Evolutionary conservation across 108 stramenopile species (phyloP).

Genomic region (Schizochytrium sp.): DNA sequence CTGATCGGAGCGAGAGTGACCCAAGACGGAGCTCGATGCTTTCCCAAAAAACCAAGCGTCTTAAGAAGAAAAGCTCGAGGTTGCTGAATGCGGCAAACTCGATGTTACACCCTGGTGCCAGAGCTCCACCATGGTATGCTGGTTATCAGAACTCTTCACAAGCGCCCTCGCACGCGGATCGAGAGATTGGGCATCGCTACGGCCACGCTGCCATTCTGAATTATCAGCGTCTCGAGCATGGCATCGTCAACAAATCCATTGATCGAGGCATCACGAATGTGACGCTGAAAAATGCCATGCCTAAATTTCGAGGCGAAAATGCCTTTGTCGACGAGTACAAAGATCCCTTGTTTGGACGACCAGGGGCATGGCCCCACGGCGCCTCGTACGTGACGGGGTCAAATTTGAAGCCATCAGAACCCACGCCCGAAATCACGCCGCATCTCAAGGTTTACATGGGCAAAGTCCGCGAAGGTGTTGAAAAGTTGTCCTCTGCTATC

Average conservation of each 20-base stretch:
- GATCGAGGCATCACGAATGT: neutral
- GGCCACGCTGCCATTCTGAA: neutral
- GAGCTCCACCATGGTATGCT: neutral
- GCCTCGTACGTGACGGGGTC: neutral
- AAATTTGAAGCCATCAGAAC: neutral
- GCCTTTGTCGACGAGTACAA: neutral
- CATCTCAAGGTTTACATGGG: neutral
- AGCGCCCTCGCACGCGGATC: neutral
- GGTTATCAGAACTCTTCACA: neutral
- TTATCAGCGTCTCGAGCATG: neutral
- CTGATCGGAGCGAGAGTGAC: too few relatives aligned
- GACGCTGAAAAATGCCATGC: neutral
- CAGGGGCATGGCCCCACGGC: neutral
- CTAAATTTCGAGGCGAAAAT: neutral
- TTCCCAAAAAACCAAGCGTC: too few relatives aligned
- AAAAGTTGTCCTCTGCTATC: neutral
- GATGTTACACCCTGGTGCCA: neutral
- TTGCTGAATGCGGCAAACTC: neutral
- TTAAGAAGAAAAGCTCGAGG: too few relatives aligned
- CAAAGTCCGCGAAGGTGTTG: neutral
- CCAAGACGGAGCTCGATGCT: too few relatives aligned
- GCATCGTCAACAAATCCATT: neutral
- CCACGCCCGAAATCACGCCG: neutral
- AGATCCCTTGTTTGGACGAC: neutral
- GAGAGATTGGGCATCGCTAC: neutral